These are phyloP conservation scores for Fusarium sp. DNA, from an alignment of 2,329 filamentous ascomycete species.

Conservation along the genomic window DNA sequence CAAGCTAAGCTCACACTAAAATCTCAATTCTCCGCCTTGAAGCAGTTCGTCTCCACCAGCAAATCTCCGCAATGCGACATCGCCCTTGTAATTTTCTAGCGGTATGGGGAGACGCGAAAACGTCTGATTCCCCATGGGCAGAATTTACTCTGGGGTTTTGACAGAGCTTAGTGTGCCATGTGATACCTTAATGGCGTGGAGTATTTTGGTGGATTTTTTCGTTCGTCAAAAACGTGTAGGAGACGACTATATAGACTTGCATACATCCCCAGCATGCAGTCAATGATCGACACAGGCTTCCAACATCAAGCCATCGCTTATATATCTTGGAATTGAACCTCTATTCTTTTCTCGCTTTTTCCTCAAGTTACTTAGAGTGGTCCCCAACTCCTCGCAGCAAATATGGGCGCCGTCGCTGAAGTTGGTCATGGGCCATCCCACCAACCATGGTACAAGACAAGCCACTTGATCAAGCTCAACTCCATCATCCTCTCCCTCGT, in stretches of 20 bases:
- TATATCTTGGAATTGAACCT: too few species aligned
- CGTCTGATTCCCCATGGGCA: conserved; percentile 25
- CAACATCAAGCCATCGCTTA: too few species aligned
- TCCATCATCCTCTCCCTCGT: neutral
- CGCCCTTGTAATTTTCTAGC: neutral
- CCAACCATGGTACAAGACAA: neutral
- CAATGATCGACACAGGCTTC: neutral
- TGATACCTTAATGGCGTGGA: neutral
- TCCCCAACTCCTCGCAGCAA: too few species aligned
- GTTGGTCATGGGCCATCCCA: neutral
- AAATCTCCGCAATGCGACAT: neutral
- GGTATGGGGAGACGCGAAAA: conserved; percentile 8
- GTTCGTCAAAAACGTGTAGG: neutral
- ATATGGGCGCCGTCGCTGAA: neutral
- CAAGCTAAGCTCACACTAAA: neutral
- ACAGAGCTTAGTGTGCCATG: neutral
- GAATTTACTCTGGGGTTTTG: conserved; percentile 2
- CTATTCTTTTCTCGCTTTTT: too few species aligned
- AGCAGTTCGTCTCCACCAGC: neutral
- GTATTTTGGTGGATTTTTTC: neutral
- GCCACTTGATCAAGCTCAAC: conserved; percentile 2
- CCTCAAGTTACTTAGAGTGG: too few species aligned
- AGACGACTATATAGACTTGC: neutral
- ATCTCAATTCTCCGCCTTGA: neutral
- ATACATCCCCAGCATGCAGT: accelerated